A percentile compares a stretch with the other conserved stretches of the same genome.
These are phyloP conservation scores for Ceriops tagal DNA, from an alignment of 345 rosid species.

Conservation along the genomic window DNA sequence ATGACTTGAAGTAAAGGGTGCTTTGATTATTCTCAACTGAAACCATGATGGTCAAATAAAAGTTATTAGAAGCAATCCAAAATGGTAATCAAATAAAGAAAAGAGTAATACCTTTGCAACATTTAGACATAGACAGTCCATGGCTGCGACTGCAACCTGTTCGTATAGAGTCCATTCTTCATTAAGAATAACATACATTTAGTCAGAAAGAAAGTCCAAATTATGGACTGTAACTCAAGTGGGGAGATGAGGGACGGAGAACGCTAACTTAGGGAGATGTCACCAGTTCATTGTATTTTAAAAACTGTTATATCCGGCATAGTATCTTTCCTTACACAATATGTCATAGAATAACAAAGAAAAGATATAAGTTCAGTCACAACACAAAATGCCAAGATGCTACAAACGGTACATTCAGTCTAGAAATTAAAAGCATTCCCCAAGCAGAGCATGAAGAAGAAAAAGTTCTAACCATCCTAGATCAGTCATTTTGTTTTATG, in stretches of 20 bases:
- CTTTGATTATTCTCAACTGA: not conserved
- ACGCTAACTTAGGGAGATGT: not conserved
- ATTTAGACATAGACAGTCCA: slow-evolving; percentile 79
- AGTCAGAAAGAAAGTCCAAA: slow-evolving; percentile 7
- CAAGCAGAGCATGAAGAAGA: no score
- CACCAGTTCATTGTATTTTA: not conserved
- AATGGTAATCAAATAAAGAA: not conserved
- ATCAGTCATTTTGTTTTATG: not conserved
- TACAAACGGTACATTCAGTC: no score
- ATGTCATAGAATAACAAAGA: not conserved
- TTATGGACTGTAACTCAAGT: not conserved
- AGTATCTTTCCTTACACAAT: not conserved
- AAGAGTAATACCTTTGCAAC: slow-evolving; percentile 68
- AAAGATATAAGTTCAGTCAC: not conserved
- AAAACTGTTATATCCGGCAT: not conserved
- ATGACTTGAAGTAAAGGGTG: not conserved
- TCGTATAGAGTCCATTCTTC: slow-evolving; percentile 93
- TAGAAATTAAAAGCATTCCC: no score
- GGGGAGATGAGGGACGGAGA: not conserved
- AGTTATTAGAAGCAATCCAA: not conserved
- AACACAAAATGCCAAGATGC: not conserved
- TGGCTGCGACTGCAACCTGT: slow-evolving; percentile 91
- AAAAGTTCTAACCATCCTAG: not conserved
- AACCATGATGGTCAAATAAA: not conserved
- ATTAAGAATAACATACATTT: slow-evolving; percentile 16